These are phyloP conservation scores for Pseudogymnoascus sp. DNA, from an alignment of 2,329 filamentous ascomycete genomes.

Conservation along the genomic window DNA sequence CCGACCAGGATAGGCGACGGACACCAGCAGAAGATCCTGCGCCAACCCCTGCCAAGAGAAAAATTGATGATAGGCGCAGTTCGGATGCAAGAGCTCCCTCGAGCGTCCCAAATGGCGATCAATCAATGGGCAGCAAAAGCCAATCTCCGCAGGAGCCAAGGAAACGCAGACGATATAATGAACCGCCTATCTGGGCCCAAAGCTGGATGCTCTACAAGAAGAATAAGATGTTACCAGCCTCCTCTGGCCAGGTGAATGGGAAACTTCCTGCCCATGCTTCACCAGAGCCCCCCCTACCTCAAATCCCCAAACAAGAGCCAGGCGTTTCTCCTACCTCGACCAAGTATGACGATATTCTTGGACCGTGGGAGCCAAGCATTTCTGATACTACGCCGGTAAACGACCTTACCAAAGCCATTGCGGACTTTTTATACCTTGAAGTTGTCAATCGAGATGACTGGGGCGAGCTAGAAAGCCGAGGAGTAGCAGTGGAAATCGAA, in stretches of 20 bases:
- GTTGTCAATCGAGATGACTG: slow-evolving; percentile 63
- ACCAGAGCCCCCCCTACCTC: slow-evolving; percentile 8
- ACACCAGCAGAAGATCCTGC: slow-evolving; percentile 31
- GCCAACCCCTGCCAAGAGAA: slow-evolving; percentile 40
- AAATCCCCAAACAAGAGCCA: slow-evolving; percentile 14
- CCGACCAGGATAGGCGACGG: slow-evolving; percentile 19
- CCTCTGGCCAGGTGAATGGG: slow-evolving; percentile 21
- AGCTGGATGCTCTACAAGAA: slow-evolving; percentile 17
- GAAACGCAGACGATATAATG: slow-evolving; percentile 33
- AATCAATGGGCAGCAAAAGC: background rate
- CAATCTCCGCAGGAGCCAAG: slow-evolving; percentile 5
- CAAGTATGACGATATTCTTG: slow-evolving; percentile 30
- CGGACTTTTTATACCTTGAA: slow-evolving; percentile 70
- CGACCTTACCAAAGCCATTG: slow-evolving; percentile 66
- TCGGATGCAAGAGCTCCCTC: slow-evolving; percentile 20
- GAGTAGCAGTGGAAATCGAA: slow-evolving; percentile 82
- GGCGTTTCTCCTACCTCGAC: slow-evolving; percentile 3
- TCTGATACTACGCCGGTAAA: slow-evolving; percentile 65
- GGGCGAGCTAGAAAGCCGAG: slow-evolving; percentile 53
- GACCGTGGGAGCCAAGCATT: slow-evolving; percentile 60
- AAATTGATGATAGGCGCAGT: slow-evolving; percentile 37
- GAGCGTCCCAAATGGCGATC: slow-evolving; percentile 18
- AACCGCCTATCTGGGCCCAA: slow-evolving; percentile 43
- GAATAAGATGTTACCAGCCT: slow-evolving; percentile 13
- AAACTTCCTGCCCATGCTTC: slow-evolving; percentile 13